Conservation (phyloP, 495 filamentous ascomycete species). For the Annulohypoxylon maeteangense region DNA sequence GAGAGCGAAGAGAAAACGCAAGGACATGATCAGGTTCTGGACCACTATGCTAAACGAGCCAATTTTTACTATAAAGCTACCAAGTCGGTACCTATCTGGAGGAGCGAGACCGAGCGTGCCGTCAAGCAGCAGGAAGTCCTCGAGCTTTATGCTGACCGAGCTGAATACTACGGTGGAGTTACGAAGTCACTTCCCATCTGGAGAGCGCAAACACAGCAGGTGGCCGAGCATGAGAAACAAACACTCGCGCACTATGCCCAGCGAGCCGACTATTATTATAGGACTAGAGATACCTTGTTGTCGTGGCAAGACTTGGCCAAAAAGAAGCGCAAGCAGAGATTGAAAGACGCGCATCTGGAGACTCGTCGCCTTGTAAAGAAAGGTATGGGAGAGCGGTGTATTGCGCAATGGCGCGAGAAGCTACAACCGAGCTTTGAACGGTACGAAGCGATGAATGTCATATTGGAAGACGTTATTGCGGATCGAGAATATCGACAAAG, state of each 20-base stretch:
- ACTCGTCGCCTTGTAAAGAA: slow-evolving; percentile 48
- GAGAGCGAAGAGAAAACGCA: slow-evolving; percentile 17
- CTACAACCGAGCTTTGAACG: slow-evolving; percentile 43
- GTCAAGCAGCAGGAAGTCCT: slow-evolving; percentile 32
- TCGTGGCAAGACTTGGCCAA: slow-evolving; percentile 42
- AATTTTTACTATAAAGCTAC: slow-evolving; percentile 45
- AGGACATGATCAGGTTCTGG: slow-evolving; percentile 27
- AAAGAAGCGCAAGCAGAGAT: slow-evolving; percentile 43
- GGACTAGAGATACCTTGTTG: slow-evolving; percentile 31
- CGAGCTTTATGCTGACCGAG: slow-evolving; percentile 35
- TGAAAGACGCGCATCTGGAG: slow-evolving; percentile 47
- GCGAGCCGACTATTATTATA: slow-evolving; percentile 47
- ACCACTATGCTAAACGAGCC: slow-evolving; percentile 39
- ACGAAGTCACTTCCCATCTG: slow-evolving; percentile 46
- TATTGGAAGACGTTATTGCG: slow-evolving; percentile 30
- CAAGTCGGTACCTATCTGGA: slow-evolving; percentile 45
- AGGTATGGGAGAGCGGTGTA: slow-evolving; percentile 46
- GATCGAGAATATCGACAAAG: slow-evolving; percentile 40
- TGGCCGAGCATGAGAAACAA: slow-evolving; percentile 24
- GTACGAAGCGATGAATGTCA: slow-evolving; percentile 35
- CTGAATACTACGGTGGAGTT: slow-evolving; percentile 41
- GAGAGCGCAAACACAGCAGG: slow-evolving; percentile 39
- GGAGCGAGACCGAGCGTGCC: slow-evolving; percentile 32
- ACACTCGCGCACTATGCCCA: slow-evolving; percentile 34
- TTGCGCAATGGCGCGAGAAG: slow-evolving; percentile 45